Base-by-base conservation (phyloP, 2,329 filamentous ascomycete species). In the Dothidotthia symphoricarpi region DNA sequence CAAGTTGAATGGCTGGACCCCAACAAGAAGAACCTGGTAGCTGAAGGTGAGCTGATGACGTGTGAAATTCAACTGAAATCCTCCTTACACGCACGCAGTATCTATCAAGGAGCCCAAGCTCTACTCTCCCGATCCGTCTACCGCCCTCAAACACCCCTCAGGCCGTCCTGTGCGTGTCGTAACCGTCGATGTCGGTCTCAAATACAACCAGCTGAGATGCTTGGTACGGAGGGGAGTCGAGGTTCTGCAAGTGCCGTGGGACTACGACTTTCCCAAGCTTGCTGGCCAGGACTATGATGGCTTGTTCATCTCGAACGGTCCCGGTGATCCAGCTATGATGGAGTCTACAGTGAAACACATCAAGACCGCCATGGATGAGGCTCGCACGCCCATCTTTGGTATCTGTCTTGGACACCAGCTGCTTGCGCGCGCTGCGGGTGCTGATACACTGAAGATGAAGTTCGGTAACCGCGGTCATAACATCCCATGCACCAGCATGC, bases 391-490 rank as follows among this genome's bases (percentile, higher is more conserved):
- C 6, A 85, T 97, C 47, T 96, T 97, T 55, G 91, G 91, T 74
- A 97, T 97, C 64, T 97, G 91, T 74, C 73, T 97, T 56, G 91
- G 91, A 40, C 91, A 97, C 68, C 91, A 97, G 71, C 77, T 97
- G 53, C 81, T 97, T 35, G 89, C 91, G 36, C 81, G 89, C 55
- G 89, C 91, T 41, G 82, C 89, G 22, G 91, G 91, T 38, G 91
- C 90, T 31, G 76, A 76, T 31, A 97, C 93, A 0, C 70, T 78
- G 60, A 98, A 98, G 77, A 95, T 98, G 88, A 97, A 97, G 78
- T 98, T 96, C 61, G 93, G 93, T 73, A 98, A 98, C 74, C 88
- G 93, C 61, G 93, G 91, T 28, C 88, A 95, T 76, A 98, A 98
- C 73, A 97, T 98, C 61, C 93, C 93, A 29, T 96, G 90, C 76